Evolutionary conservation across 106 monocot species (phyloP).

Genomic region (Dioscorea zingiberensis): DNA sequence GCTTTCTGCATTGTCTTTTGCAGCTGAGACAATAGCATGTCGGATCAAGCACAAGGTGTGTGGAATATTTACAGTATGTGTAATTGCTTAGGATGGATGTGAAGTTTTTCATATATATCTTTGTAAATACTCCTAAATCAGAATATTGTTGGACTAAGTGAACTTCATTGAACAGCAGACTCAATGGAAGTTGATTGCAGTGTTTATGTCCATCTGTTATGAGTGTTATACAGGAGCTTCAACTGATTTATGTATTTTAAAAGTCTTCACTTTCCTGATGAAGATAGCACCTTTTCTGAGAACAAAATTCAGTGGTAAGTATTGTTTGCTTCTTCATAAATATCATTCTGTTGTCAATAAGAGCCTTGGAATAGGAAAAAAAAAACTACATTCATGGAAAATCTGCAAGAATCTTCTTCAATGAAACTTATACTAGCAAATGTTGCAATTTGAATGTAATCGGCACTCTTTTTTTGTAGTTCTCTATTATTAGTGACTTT

Average conservation of each 20-base stretch:
- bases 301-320: conserved; percentile 50
- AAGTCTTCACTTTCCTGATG: conserved; percentile 47
- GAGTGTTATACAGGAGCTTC: conserved; percentile 50
- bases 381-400: too few relatives aligned
- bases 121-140: neutral
- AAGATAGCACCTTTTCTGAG: conserved; percentile 34
- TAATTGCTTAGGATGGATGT: too few relatives aligned
- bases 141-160: neutral
- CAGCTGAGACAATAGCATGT: conserved; percentile 39
- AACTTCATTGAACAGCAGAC: conserved; percentile 24
- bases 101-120: too few relatives aligned
- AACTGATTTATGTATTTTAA: conserved; percentile 39
- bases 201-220: conserved; percentile 47
- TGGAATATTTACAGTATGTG: too few relatives aligned
- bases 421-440: too few relatives aligned
- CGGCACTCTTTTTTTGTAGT: too few relatives aligned
- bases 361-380: too few relatives aligned
- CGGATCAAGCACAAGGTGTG: conserved; percentile 41
- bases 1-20: conserved; percentile 37
- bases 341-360: neutral
- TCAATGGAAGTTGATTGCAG: conserved; percentile 37
- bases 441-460: too few relatives aligned
- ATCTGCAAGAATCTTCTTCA: too few relatives aligned
- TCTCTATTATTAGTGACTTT: too few relatives aligned
- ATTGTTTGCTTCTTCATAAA: neutral